Evolutionary conservation across 164 flowering plant species (phyloP).

Genomic region (Tetracentron sinense): DNA sequence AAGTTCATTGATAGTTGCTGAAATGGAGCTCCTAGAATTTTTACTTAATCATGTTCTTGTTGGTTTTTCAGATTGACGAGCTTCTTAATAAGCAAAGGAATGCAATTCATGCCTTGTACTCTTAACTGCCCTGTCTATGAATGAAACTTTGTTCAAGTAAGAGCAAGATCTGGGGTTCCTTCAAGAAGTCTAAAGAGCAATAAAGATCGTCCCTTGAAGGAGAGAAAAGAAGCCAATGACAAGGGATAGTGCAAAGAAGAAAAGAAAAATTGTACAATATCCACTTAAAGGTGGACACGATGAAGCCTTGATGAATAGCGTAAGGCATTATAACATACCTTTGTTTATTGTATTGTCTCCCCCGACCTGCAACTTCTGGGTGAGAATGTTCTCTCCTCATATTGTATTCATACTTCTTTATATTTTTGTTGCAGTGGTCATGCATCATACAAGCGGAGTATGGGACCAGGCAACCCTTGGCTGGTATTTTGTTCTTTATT

Average conservation of each 20-base stretch:
- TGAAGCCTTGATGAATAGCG: conserved; percentile 57
- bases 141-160: conserved; percentile 66
- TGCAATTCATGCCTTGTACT: conserved; percentile 73
- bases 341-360: not conserved
- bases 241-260: conserved; percentile 68
- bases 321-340: conserved; percentile 2
- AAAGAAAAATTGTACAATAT: conserved; percentile 87
- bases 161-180: conserved; percentile 47
- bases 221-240: conserved; percentile 43
- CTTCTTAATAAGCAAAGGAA: conserved; percentile 83
- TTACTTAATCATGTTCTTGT: not conserved
- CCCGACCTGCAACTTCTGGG: not conserved
- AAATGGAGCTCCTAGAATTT: not conserved
- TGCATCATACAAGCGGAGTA: conserved; percentile 1
- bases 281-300: conserved; percentile 73
- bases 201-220: conserved; percentile 50
- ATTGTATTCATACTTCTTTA: too few species aligned
- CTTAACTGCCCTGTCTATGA: conserved; percentile 53
- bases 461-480: conserved; percentile 5
- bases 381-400: too few species aligned
- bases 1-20: not conserved
- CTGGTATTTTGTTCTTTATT: not conserved
- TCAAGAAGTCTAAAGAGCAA: conserved; percentile 42
- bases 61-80: conserved; percentile 69
- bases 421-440: not conserved